Evolutionary conservation across 768 basidiomycete species (phyloP).

Genomic region (Lactifluus piperatus): DNA sequence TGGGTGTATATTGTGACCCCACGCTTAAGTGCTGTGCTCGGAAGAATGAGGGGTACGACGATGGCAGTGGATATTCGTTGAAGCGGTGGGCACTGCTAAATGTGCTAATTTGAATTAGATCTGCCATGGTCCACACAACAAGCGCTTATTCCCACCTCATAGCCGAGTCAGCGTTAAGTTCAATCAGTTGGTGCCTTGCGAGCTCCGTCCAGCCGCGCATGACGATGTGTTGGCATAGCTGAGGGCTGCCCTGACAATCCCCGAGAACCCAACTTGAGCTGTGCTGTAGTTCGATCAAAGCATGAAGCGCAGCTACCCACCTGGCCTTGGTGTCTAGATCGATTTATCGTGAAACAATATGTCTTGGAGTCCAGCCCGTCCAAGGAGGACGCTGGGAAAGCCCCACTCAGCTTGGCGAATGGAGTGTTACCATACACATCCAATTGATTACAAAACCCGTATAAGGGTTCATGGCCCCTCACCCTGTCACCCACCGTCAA

Average conservation of each 20-base stretch:
- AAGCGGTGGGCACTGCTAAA: slow-evolving; percentile 25
- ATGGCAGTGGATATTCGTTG: slow-evolving; percentile 51
- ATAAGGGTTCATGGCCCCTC: slow-evolving; percentile 31
- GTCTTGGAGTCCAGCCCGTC: slow-evolving; percentile 25
- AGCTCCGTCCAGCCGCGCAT: slow-evolving; percentile 47
- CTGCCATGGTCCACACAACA: neutral
- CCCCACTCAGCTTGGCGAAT: slow-evolving; percentile 49
- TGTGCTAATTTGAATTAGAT: neutral
- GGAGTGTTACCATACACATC: slow-evolving; percentile 45
- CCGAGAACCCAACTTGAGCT: neutral
- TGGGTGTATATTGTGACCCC: slow-evolving; percentile 8
- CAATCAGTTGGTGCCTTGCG: slow-evolving; percentile 31
- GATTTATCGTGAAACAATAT: slow-evolving; percentile 35
- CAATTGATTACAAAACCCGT: slow-evolving; percentile 38
- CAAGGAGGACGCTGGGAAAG: slow-evolving; percentile 35
- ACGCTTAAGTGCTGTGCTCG: slow-evolving; percentile 14
- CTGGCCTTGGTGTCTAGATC: neutral
- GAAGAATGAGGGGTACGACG: slow-evolving; percentile 49
- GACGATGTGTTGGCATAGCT: slow-evolving; percentile 44
- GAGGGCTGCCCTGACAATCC: slow-evolving; percentile 7
- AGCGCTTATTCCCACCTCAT: slow-evolving; percentile 29
- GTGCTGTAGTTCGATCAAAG: neutral
- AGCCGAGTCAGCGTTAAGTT: slow-evolving; percentile 32
- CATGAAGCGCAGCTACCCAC: slow-evolving; percentile 1
- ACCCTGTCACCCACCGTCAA: slow-evolving; percentile 24